Evolutionary conservation across 2,329 filamentous ascomycete species (phyloP), one percentile per base, ranked within the genome.

Genomic region (Epichloe aotearoae): DNA sequence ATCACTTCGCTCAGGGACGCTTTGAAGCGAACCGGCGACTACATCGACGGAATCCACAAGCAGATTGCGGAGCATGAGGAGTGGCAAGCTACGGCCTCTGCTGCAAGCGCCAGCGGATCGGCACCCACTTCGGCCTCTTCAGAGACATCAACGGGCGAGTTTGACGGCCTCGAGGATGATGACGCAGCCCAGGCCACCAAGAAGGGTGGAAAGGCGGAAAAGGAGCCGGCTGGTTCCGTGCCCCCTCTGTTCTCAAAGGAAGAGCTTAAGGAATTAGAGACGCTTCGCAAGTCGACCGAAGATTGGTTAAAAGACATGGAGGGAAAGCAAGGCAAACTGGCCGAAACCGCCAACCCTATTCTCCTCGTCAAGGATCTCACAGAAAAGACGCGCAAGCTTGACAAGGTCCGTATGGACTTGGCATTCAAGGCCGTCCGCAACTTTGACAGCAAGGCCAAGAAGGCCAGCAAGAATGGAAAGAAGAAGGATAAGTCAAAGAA

Each of bases 141-240:
- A 4, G 69, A 76, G 17, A 70, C 75, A 1, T 64, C 76, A 2
- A 65, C 73, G 11, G 73, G 72, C 39, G 78, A 80, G 3, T 82
- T 87, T 59, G 86, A 82, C 36, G 85, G 82, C n/a, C 78, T 93
- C 1, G 89, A 95, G 55, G 88, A 93, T 48, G 84, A 88, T 20
- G 68, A 72, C 62, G 36, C 62, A 59, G 50, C 47, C 23, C 15
- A 47, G 15, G 10, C 62, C 65, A 59, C 62, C 59, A 77, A 64
- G 57, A 70, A 64, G 11, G 57, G 65, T 44, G 67, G 64, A 41
- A 69, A 71, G 62, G 73, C 77, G 48, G 70, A 76, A 42, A 59
- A 68, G 52, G 69, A 74, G 50, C 65, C 68, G 48, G 11, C 44
- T 6, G 77, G 78, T 0, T 76, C 80, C 17, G 69, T 77, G 23